Base-by-base conservation (phyloP, 2,329 filamentous ascomycete species). In the Fusarium hostae region DNA sequence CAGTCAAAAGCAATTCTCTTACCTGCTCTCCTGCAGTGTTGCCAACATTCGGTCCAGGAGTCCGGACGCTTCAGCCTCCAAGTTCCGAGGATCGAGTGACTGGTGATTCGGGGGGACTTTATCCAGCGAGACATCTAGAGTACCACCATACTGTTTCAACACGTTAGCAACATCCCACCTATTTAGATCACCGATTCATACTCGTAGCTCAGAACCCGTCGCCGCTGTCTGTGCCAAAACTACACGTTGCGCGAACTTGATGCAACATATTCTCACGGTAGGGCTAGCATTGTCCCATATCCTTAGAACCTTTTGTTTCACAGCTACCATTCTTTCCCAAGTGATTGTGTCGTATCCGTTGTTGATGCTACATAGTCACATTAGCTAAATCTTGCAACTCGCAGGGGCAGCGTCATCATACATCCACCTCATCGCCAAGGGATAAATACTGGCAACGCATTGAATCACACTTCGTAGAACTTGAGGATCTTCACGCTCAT, bases 171-270 rank as follows among this genome's bases (percentile, higher is more conserved):
- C 18, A 47, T 59, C 40, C 52, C 41, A 20, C 18, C 35, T 18
- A 40, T 43, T 20, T 4, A 28, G 9, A 37, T 35, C 22, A 39
- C n/a, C 13, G 30, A 45, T 24, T 16, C 71, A 66, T 88, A 97
- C 94, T 84, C 94, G 90, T 74, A 93, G 92, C 79, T 98, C 95
- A 61, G 90, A 86, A 74, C 93, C 92, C 64, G 91, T 84, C 50
- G 94, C 94, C n/a, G 91, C 90, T 15, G 94, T 98, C 82, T 99
- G 95, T 22, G 94, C 93, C 73, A 98, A 88, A 47, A 99, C 92
- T 47, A 98, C 94, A 71, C 94, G 91, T 83, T 99, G 95, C 40
- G 94, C 92, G 81, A 99, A 99, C 82, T 99, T 99, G 86, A 98
- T 92, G 84, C 96, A 98, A 85, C 94, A 97, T 80, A 98, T 91